phyloP scores from a whole-genome alignment of 176 grass and related monocot species.

The Juncus inflexus region DNA sequence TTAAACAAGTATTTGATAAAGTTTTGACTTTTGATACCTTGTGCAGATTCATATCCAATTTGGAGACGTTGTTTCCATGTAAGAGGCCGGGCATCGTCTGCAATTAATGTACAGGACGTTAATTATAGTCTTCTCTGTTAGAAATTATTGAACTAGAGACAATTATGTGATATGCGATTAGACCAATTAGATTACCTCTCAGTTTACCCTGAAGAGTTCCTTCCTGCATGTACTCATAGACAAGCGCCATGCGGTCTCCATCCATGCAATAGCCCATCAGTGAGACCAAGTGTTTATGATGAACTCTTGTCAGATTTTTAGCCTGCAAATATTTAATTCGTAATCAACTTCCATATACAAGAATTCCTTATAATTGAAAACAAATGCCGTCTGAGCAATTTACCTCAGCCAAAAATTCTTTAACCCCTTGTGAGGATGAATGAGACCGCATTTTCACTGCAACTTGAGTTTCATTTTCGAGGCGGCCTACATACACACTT shows the following conservation, averaged over 20 bases:
- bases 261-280: slow-evolving; percentile 24
- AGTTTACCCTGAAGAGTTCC: slow-evolving; percentile 26
- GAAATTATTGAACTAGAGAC: too few species aligned
- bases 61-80: slow-evolving; percentile 17
- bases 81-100: slow-evolving; percentile 7
- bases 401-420: slow-evolving; percentile 27
- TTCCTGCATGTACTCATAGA: slow-evolving; percentile 28
- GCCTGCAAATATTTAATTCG: slow-evolving; percentile 9
- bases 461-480: slow-evolving; percentile 17
- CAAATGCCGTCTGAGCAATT: too few species aligned
- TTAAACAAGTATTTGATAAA: too few species aligned
- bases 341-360: too few species aligned
- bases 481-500: slow-evolving; percentile 15
- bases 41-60: slow-evolving; percentile 21
- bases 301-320: slow-evolving; percentile 20
- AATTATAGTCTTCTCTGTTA: too few species aligned
- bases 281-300: slow-evolving; percentile 19
- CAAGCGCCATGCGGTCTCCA: slow-evolving; percentile 18
- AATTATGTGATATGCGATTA: too few species aligned
- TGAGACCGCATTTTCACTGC: slow-evolving; percentile 22
- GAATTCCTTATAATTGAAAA: too few species aligned
- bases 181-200: background rate
- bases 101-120: background rate
- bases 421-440: slow-evolving; percentile 15
- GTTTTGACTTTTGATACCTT: background rate